Evolutionary conservation across 2,329 filamentous ascomycete species (phyloP), one percentile per base, ranked within the genome.

Genomic region (Plectosphaerella plurivora): DNA sequence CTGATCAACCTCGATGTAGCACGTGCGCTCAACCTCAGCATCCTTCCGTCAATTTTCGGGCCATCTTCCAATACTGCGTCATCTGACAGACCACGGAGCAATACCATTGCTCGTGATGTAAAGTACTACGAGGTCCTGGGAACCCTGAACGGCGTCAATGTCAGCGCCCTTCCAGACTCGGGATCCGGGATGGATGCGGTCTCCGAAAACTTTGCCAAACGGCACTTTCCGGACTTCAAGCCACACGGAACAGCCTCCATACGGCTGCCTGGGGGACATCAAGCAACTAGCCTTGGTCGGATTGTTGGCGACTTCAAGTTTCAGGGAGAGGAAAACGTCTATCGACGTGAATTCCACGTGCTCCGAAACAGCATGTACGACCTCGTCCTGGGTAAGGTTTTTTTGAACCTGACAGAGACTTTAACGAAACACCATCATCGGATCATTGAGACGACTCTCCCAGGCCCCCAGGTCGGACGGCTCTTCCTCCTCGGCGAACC

Each of bases 341-440:
- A 49, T 35, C 35, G 22, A 11, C 37, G 45, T 16, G 37, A 20
- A 14, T 52, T 47, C 36, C 45, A 46, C 16, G 45, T 52, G 5
- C 45, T 52, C 15, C 45, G 24, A 18, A 52, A 52, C 11, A 39
- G 51, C 22, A 24, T 52, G 7, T 46, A 49, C 36, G 45, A 52
- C 20, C 22, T 52, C 4, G 42, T 52, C 24, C 22, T 52, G 22
- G 51, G 51, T 9, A 52, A 37, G 18, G 24, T 36, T 6, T 52
- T 52, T 20, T 14, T 55, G 36, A 20, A 45, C 41, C n/a, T 44
- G 36, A 52, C 51, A 16, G 50, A 37, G 39, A 49, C 45, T n/a
- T 52, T 45, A 14, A 47, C 45, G 35, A 47, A 41, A 9, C 7
- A n/a, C 37, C 8, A 8, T 8, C 37, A 41, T 18, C 37, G 37